Evolutionary conservation across 768 basidiomycete genomes (phyloP), one percentile per base, ranked within the genome.

Genomic region (Agrocybe pediades): DNA sequence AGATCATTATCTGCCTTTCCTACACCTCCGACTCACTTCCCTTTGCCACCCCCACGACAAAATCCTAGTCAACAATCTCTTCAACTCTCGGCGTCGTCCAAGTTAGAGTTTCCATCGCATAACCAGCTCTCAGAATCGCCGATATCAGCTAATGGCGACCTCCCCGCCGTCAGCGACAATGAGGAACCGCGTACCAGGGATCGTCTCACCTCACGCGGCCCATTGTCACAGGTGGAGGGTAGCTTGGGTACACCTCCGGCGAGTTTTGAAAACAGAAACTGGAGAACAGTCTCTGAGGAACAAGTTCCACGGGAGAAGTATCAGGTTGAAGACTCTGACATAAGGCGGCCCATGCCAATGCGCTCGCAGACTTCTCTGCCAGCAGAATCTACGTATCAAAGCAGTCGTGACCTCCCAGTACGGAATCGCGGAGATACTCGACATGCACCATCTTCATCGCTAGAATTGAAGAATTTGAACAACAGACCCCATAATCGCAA

Each of bases 1-100:
- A 77, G 85, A 17, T 86, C 87, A 1, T 72, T 91, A 20, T 87
- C 85, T 26, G 85, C 84, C 0, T 91, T 91, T 66, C 89, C 89
- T 20, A 68, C 78, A 0, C 89, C 89, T 15, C 89, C 89, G 0
- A 82, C 81, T 0, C 87, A 90, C 65, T 82, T 86, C 53, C 88
- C 88, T 11, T 68, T 86, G 13, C 88, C 85, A 29, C 78, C 81
- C 24, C 69, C 65, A 17, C 66, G 68, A 45, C 48, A 49, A 47
- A 24, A 27, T 39, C 44, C 45, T 50, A 42, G 53, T n/a, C 52
- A 57, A 25, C 54, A 59, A 27, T 55, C 58, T 1, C 53, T 60
- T 41, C 58, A 60, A 42, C 63, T 60, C 19, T 49, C 59, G 11
- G 40, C 56, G 9, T 57, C 59, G 13, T 61, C 64, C n/a, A 60